phyloP scores from a whole-genome alignment of 2,329 filamentous ascomycete genomes.

The Phialophora macrospora region DNA sequence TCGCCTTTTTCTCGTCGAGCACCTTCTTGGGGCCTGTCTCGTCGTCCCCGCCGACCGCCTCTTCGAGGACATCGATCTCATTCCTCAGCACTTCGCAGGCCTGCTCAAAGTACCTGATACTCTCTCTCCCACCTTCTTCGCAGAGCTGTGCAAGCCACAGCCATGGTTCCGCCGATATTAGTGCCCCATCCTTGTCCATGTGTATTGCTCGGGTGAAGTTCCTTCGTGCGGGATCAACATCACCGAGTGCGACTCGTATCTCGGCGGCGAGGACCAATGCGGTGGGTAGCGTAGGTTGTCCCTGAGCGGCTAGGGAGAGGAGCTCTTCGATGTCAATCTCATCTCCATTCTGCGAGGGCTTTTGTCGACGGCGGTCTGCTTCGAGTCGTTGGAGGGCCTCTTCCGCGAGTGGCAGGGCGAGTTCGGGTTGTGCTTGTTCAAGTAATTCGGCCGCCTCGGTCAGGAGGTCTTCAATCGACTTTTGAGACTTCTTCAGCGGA shows the following conservation, averaged over 20 bases:
- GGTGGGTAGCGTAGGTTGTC: constrained; percentile 43
- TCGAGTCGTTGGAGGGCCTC: constrained; percentile 52
- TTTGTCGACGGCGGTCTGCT: constrained; percentile 40
- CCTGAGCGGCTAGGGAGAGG: constrained; percentile 36
- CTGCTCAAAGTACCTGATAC: constrained; percentile 65
- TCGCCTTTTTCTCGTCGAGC: constrained; percentile 66
- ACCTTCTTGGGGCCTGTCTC: constrained; percentile 14
- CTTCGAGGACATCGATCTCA: constrained; percentile 44
- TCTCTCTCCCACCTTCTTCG: constrained; percentile 64
- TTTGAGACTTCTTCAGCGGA: constrained; percentile 50
- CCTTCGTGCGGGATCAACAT: constrained; percentile 73
- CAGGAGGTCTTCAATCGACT: constrained; percentile 61
- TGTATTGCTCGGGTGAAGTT: constrained; percentile 75
- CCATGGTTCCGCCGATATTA: constrained; percentile 64
- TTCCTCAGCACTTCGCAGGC: constrained; percentile 71
- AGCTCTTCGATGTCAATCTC: constrained; percentile 34
- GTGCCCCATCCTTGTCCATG: constrained; percentile 74
- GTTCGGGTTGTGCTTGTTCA: constrained; percentile 63
- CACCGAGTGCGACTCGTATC: constrained; percentile 80
- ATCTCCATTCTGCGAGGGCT: constrained; percentile 20
- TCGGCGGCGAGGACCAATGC: constrained; percentile 79
- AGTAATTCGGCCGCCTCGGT: constrained; percentile 61
- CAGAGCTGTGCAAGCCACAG: constrained; percentile 82
- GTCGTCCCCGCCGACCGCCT: constrained; percentile 41
- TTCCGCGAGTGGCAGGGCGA: constrained; percentile 61